Evolutionary conservation across 768 basidiomycete genomes (phyloP), one percentile per base, ranked within the genome.

Genomic region (Calocera viscosa): DNA sequence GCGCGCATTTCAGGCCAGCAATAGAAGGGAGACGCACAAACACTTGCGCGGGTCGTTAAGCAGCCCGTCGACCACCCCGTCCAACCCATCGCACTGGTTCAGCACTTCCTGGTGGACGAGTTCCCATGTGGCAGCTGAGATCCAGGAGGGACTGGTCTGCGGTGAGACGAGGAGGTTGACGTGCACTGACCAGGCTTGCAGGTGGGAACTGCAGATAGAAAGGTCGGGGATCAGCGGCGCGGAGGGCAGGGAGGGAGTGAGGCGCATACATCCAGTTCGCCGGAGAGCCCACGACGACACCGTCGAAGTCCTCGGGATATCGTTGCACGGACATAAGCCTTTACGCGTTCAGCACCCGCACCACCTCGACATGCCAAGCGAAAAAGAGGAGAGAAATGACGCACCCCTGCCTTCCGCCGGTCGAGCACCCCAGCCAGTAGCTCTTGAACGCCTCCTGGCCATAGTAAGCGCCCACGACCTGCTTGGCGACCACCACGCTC

Each of bases 221-320:
- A 12, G 5, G 35, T 14, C 35, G 35, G 26, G 30, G 24, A 19
- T 60, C 26, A 60, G 53, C 19, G 30, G 22, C 14, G 12, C 30
- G 2, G 10, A 60, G 30, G 2, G 8, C 2, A 2, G 11, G 30
- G 53, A 60, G 11, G 30, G 19, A 32, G 19, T 11, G 30, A 26
- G 30, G 22, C 19, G 22, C 53, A 65, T 71, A 68, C 16, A 71
- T 63, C 34, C 72, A 72, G 40, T 72, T 70, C 40, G 76, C 76
- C 3, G 76, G 76, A n/a, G 75, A 70, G 1, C 75, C 75, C 38
- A 75, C 71, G 47, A 76, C 72, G 70, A 75, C 69, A 32, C 74
- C 76, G 63, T 76, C 74, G 65, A 76, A 76, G 63, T 76, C 76
- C 1, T 74, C 74, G 0, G 76, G 76, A 41, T 73, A 76, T n/a